Percentiles rank a stretch among this genome's conserved stretches.
phyloP scores from a whole-genome alignment of 139 green algal genomes.

The Tetratostichococcus sp. region DNA sequence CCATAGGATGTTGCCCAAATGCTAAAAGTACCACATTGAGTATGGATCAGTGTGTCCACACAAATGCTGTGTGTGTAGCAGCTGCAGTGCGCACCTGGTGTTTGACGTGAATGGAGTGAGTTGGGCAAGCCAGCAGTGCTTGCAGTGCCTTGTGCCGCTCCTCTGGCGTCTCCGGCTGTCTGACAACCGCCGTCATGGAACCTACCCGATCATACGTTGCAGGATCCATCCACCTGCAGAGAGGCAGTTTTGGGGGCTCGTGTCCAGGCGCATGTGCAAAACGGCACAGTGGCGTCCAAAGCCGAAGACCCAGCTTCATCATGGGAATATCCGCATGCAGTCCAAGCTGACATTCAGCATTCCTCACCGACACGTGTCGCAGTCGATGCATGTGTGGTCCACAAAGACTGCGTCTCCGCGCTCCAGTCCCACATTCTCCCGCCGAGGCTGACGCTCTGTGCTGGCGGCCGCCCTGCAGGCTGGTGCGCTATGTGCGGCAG shows the following conservation, averaged over 20 bases:
- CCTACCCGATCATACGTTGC: constrained; percentile 37
- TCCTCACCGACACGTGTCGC: constrained; percentile 62
- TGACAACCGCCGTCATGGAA: constrained; percentile 40
- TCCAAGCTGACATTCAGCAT: too few relatives aligned
- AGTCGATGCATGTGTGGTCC: constrained; percentile 74
- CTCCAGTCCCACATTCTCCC: neutral
- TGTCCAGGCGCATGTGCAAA: too few relatives aligned
- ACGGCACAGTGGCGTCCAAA: too few relatives aligned
- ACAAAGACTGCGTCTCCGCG: constrained; percentile 44
- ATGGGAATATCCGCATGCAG: too few relatives aligned
- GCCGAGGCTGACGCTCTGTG: neutral
- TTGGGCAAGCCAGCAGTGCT: constrained; percentile 73
- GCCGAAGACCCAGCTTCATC: too few relatives aligned
- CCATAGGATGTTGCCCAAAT: too few relatives aligned
- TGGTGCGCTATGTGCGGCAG: too few relatives aligned
- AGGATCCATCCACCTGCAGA: constrained; percentile 62
- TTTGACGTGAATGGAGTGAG: constrained; percentile 62
- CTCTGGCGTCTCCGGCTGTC: constrained; percentile 43
- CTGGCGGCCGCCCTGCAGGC: neutral
- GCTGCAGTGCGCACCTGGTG: constrained; percentile 1
- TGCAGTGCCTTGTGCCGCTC: constrained; percentile 48
- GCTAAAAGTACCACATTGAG: too few relatives aligned
- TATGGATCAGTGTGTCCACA: too few relatives aligned
- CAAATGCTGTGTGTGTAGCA: too few relatives aligned
- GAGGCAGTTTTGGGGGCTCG: too few relatives aligned